Evolutionary conservation across 2,329 filamentous ascomycete species (phyloP).

Genomic region (Coniochaeta sp.): DNA sequence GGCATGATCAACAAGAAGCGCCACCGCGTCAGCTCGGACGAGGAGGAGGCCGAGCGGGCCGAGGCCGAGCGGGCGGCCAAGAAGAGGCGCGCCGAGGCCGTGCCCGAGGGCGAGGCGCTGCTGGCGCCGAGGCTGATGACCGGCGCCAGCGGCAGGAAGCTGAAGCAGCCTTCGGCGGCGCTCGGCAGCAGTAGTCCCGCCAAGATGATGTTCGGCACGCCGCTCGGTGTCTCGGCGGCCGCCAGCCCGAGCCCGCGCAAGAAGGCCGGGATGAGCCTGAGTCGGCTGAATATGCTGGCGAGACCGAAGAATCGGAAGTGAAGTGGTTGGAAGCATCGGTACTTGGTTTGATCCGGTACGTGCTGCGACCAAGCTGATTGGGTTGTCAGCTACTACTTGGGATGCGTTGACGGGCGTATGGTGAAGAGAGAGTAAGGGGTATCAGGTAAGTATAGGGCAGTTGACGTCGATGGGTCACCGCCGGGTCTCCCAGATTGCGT

Average conservation of each 20-base stretch:
- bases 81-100: conserved; percentile 46
- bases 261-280: conserved; percentile 44
- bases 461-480: not conserved
- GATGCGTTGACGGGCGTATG: not conserved
- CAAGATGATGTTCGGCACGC: conserved; percentile 20
- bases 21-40: conserved; percentile 48
- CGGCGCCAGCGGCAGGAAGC: conserved; percentile 25
- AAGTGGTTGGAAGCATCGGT: too few species aligned
- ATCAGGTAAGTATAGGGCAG: not conserved
- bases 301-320: conserved; percentile 47
- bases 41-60: conserved; percentile 45
- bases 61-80: conserved; percentile 45
- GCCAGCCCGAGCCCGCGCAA: conserved; percentile 44
- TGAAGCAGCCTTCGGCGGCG: conserved; percentile 19
- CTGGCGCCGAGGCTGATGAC: conserved; percentile 38
- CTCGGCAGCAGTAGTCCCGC: conserved; percentile 8
- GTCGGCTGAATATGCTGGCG: conserved; percentile 54
- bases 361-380: too few species aligned
- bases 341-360: too few species aligned
- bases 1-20: conserved; percentile 62
- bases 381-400: not conserved
- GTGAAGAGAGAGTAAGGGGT: not conserved
- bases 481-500: not conserved
- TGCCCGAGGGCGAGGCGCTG: conserved; percentile 44
- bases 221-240: conserved; percentile 4